Evolutionary conservation across 768 basidiomycete species (phyloP).

Genomic region (Cystobasidiopsis lactophilus): DNA sequence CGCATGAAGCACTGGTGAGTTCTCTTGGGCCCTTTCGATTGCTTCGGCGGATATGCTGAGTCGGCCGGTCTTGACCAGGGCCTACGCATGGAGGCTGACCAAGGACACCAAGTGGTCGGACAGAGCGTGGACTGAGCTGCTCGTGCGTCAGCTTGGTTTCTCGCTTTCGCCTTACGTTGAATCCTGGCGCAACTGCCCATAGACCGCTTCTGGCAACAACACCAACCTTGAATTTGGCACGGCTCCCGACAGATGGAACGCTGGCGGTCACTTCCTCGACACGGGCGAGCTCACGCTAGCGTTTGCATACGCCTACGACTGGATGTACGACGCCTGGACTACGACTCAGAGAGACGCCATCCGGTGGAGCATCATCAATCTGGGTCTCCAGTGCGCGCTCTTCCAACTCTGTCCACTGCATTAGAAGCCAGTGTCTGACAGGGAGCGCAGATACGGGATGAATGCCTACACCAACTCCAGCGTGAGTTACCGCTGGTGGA

Average conservation of each 20-base stretch:
- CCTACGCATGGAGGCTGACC: constrained; percentile 73
- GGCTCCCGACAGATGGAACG: constrained; percentile 53
- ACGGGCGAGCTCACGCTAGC: constrained; percentile 31
- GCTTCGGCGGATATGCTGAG: neutral
- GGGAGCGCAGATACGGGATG: constrained; percentile 11
- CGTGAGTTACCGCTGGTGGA: constrained; percentile 18
- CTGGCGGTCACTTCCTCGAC: constrained; percentile 49
- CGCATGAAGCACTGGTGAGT: constrained; percentile 52
- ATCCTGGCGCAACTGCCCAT: too few species aligned
- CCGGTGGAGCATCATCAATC: constrained; percentile 45
- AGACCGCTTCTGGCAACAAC: constrained; percentile 59
- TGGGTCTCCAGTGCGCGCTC: constrained; percentile 35
- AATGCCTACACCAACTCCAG: constrained; percentile 7
- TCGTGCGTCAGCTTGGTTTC: constrained; percentile 35
- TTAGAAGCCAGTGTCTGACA: too few species aligned
- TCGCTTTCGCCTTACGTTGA: neutral
- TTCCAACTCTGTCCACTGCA: constrained; percentile 33
- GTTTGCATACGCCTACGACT: constrained; percentile 73
- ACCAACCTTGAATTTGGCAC: constrained; percentile 41
- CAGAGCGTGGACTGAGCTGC: constrained; percentile 57
- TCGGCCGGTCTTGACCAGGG: constrained; percentile 23
- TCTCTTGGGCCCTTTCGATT: neutral
- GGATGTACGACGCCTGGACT: constrained; percentile 72
- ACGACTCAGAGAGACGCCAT: constrained; percentile 48
- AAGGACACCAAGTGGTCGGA: constrained; percentile 83